Conservation (phyloP, 2,329 filamentous ascomycete genomes). For the Monilinia polystroma region DNA sequence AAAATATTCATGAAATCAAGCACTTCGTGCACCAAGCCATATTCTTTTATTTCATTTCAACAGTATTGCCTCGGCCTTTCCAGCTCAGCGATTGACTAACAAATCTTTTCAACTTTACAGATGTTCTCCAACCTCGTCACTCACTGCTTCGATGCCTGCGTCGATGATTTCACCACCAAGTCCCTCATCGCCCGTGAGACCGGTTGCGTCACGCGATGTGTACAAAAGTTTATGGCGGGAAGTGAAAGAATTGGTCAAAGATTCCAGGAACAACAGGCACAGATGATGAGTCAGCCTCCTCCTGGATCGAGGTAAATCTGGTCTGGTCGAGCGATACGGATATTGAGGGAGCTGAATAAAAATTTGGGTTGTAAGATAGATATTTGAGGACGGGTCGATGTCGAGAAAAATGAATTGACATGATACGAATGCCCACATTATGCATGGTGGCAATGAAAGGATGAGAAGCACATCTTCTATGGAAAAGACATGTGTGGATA, state of each 20-base stretch:
- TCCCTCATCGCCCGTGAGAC: constrained; percentile 84
- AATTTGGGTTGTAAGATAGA: constrained; percentile 7
- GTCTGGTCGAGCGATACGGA: background rate
- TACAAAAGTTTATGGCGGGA: constrained; percentile 92
- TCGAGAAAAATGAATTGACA: background rate
- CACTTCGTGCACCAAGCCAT: background rate
- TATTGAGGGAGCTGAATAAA: background rate
- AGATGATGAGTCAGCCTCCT: constrained; percentile 49
- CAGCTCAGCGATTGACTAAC: background rate
- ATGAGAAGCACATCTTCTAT: background rate
- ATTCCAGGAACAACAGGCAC: constrained; percentile 71
- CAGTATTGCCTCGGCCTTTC: background rate
- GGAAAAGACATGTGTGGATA: constrained; percentile 8
- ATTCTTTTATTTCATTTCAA: background rate
- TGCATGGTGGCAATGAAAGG: background rate
- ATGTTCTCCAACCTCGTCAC: constrained; percentile 69
- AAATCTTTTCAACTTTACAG: constrained; percentile 39
- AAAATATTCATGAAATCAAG: background rate
- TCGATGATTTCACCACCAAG: constrained; percentile 99
- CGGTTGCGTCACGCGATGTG: constrained; percentile 89
- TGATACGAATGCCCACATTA: constrained; percentile 4
- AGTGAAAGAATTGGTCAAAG: constrained; percentile 87
- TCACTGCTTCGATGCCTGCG: constrained; percentile 93
- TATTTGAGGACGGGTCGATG: background rate
- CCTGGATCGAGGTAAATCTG: constrained; percentile 33